These are phyloP conservation scores for Ettlia oleoabundans DNA, from an alignment of 139 green algal genomes.

Conservation along the genomic window DNA sequence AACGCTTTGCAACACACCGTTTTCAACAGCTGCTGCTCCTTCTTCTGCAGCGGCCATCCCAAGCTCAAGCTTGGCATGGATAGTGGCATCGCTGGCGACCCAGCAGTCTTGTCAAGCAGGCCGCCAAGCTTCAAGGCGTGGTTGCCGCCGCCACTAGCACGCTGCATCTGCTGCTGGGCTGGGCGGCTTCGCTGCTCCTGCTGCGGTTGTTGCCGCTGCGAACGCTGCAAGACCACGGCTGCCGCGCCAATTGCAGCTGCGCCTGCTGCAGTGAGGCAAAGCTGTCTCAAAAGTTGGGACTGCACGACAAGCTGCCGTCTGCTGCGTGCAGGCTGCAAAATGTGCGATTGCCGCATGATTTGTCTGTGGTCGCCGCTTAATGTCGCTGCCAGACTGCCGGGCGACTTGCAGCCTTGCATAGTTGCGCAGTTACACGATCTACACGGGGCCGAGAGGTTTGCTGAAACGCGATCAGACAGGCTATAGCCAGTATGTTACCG, in stretches of 20 bases:
- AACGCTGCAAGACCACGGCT: background rate
- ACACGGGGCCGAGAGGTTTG: too few species aligned
- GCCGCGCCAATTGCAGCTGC: background rate
- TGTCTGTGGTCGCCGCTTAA: too few species aligned
- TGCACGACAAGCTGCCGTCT: background rate
- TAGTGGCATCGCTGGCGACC: too few species aligned
- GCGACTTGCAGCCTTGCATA: too few species aligned
- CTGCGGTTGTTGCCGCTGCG: background rate
- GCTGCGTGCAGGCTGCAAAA: background rate
- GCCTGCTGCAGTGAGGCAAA: background rate
- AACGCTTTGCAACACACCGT: background rate
- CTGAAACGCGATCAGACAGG: too few species aligned
- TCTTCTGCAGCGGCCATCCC: background rate
- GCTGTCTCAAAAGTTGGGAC: constrained; percentile 20
- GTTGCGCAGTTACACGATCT: too few species aligned
- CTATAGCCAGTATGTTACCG: too few species aligned
- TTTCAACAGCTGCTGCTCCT: constrained; percentile 14
- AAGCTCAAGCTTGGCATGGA: too few species aligned
- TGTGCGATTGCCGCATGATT: background rate
- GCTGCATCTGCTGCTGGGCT: constrained; percentile 3
- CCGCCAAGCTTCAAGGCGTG: background rate
- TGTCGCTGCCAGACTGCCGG: too few species aligned
- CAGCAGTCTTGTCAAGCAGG: background rate
- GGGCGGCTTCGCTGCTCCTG: too few species aligned
- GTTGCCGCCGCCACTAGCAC: background rate